Evolutionary conservation across 2,329 filamentous ascomycete genomes (phyloP).

Genomic region (Diaporthe nobilis): DNA sequence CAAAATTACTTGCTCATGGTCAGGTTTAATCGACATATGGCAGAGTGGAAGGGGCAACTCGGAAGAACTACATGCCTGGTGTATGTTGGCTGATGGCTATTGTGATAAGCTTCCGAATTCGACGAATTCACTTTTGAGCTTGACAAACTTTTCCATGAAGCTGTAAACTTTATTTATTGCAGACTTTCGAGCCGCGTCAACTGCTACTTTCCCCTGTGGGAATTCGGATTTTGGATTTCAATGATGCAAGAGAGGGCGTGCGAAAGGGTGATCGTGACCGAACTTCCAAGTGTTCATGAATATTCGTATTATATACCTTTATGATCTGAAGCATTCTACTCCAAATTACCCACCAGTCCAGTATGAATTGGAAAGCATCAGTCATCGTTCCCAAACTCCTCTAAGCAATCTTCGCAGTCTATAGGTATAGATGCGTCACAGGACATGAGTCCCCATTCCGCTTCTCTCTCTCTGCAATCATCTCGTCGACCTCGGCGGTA

Average conservation of each 20-base stretch:
- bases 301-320: not conserved
- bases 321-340: not conserved
- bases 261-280: too few species aligned
- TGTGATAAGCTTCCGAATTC: not conserved
- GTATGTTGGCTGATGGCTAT: not conserved
- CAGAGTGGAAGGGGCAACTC: not conserved
- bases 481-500: conserved; percentile 22
- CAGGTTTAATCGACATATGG: not conserved
- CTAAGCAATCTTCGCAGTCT: not conserved
- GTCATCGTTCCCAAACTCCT: not conserved
- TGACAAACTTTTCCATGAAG: not conserved
- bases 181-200: not conserved
- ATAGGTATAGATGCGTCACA: conserved; percentile 26
- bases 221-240: not conserved
- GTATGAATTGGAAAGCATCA: not conserved
- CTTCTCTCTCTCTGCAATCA: conserved; percentile 33
- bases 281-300: too few species aligned
- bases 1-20: not conserved
- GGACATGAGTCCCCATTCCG: conserved; percentile 13
- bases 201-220: not conserved
- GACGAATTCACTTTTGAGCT: not conserved
- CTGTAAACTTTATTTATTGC: too few species aligned
- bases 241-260: not conserved
- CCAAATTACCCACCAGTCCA: not conserved
- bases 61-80: too few species aligned